Base-by-base conservation (phyloP, 768 basidiomycete species). In the Suillus paluster region DNA sequence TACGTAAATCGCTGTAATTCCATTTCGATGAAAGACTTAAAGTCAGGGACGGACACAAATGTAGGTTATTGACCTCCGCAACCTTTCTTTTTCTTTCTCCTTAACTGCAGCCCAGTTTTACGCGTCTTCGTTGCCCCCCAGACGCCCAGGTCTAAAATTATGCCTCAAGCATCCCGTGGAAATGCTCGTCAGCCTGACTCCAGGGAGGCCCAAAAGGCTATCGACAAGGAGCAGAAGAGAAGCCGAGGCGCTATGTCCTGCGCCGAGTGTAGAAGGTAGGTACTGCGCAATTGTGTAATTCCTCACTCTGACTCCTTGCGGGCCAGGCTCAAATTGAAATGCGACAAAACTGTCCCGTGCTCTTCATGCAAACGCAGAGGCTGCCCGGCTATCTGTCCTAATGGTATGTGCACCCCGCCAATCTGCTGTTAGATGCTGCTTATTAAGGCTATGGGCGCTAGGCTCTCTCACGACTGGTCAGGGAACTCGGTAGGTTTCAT, bases 351-450 rank as follows among this genome's bases (percentile, higher is more conserved):
- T 4, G 83, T 81, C 14, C 80, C 80, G 1, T 82, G 82, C 64
- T 76, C 80, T 1, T 83, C 80, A 6, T 88, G 90, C 72, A 90
- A 86, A 70, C 84, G 90, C 45, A 79, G 90, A 66, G 90, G 90
- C 33, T 92, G 90, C 68, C 84, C 87, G 6, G 86, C 87, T 12
- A 92, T 92, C 58, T 92, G 91, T 74, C 90, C 89, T 4, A 91
- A 91, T 67, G 90, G 78, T 71, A 63, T 36, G 8, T 38, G 4
- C 23, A 17, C 30, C 45, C 8, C n/a, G 19, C 14, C 5, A 21
- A 30, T 58, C 17, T n/a, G 3, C 14, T 23, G 27, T 8, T 12
- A 41, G n/a, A 58, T 15, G 14, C 17, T 7, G 36, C 3, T 57
- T 30, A 53, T 53, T 15, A 61, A 30, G 10, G 7, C 34, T 27